phyloP scores from a whole-genome alignment of 495 filamentous ascomycete genomes.

The Lichina pygmaea region DNA sequence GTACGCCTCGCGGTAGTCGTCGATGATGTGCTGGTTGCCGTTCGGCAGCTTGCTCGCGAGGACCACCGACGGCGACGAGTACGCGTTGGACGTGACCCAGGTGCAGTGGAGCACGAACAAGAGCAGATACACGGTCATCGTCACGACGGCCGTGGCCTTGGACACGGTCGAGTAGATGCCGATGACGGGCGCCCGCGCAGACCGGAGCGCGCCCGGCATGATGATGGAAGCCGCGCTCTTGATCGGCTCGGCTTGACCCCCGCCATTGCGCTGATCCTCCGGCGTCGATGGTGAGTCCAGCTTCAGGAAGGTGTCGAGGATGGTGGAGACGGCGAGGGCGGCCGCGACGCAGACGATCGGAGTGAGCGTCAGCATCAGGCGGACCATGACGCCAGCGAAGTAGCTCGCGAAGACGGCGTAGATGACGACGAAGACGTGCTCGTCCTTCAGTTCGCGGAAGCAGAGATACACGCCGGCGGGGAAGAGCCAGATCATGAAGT shows the following conservation, averaged over 20 bases:
- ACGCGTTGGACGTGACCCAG: slow-evolving; percentile 97
- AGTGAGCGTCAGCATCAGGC: slow-evolving; percentile 91
- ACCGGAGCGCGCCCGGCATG: slow-evolving; percentile 27
- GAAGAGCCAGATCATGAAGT: slow-evolving; percentile 97
- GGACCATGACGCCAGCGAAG: slow-evolving; percentile 98
- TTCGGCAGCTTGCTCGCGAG: slow-evolving; percentile 79
- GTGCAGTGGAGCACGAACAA: slow-evolving; percentile 95
- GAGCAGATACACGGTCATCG: slow-evolving; percentile 54
- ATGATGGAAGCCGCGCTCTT: slow-evolving; percentile 25
- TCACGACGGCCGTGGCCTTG: slow-evolving; percentile 43
- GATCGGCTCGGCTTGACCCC: slow-evolving; percentile 10
- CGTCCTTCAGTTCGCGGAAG: slow-evolving; percentile 77
- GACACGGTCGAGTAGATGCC: slow-evolving; percentile 66
- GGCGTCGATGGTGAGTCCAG: slow-evolving; percentile 19
- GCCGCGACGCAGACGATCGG: slow-evolving; percentile 91
- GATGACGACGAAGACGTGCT: slow-evolving; percentile 96
- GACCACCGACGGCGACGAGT: slow-evolving; percentile 94
- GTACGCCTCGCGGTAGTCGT: slow-evolving; percentile 98
- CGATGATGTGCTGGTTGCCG: slow-evolving; percentile 93
- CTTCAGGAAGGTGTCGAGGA: slow-evolving; percentile 66
- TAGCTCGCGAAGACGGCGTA: slow-evolving; percentile 89
- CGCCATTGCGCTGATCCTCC: slow-evolving; percentile 22
- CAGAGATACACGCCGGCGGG: slow-evolving; percentile 96
- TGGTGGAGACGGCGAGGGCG: slow-evolving; percentile 65
- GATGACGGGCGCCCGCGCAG: slow-evolving; percentile 42